Evolutionary conservation across 2,329 filamentous ascomycete species (phyloP), one percentile per base, ranked within the genome.

Genomic region (Aureobasidium namibiae): DNA sequence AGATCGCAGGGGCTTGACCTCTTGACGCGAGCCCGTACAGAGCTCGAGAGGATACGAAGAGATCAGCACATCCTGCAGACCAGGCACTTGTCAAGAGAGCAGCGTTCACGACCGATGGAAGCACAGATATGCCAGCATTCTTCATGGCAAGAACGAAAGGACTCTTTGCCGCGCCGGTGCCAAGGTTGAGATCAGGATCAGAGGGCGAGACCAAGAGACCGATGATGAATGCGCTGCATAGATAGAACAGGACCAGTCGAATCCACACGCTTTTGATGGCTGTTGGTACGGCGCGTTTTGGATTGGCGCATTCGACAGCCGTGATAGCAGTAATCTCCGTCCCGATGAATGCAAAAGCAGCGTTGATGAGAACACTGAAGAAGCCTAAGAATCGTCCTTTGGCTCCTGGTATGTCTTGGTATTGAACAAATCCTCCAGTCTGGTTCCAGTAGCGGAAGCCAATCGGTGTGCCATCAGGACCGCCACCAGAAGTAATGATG

Each of bases 61-160:
- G 75, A 65, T 80, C 81, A 64, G 85, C 82, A 65, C 89, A 90
- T 0, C 81, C 83, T 0, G 86, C 79, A 0, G 85, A 89, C 75
- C 82, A 86, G 0, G 84, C 86, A 1, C 83, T 87, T 0, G 84
- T 88, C 63, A 90, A 79, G 63, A 91, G 84, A 24, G 90, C 77
- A 36, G 86, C 87, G 69, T 92, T 92, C 71, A 91, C 84, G 54
- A 91, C 80, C 9, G 82, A 83, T 0, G 86, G 84, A 2, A 90
- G 79, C 9, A 80, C 84, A 5, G 75, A 77, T 52, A 90, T 84
- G 0, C 84, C 82, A 2, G 87, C 86, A 31, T 82, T 80, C 6
- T 80, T 77, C 24, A 85, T 83, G 16, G 87, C 87, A 63, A 90
- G 88, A 60, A 90, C 86, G 65, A 85, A 88, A 11, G 85, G 86